Evolutionary conservation across 225 moss, liverwort and hornwort species (phyloP).

Genomic region (Thuidium tamariscinum): DNA sequence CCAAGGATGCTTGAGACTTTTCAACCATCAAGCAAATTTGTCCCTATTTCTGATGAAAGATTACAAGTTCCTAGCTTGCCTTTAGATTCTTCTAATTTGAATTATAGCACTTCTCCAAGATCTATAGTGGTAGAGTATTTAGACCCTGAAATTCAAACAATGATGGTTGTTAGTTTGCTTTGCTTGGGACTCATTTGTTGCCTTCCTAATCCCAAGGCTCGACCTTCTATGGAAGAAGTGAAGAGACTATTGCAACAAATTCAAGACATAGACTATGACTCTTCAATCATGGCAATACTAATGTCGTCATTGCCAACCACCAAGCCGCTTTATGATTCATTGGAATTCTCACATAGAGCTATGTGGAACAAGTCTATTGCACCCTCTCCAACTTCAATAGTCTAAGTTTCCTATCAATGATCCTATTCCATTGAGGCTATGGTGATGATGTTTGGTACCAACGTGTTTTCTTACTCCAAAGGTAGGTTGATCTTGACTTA

Average conservation of each 20-base stretch:
- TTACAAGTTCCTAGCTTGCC: rapidly evolving
- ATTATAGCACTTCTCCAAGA: rapidly evolving
- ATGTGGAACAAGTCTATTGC: background rate
- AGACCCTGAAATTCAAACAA: rapidly evolving
- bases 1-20: background rate
- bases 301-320: background rate
- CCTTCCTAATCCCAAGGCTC: background rate
- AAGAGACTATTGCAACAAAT: background rate
- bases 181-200: background rate
- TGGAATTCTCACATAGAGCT: too few species aligned
- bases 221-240: background rate
- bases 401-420: background rate
- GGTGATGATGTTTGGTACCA: background rate
- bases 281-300: background rate
- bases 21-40: background rate
- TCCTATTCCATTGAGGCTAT: background rate
- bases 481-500: background rate
- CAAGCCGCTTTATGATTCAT: background rate
- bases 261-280: background rate
- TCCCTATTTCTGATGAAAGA: background rate
- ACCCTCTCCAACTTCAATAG: background rate
- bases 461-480: rapidly evolving
- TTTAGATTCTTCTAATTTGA: background rate
- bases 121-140: background rate
- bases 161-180: background rate